Base-by-base conservation (phyloP, 371 early-diverging fungal species). In the Gilbertella persicaria region DNA sequence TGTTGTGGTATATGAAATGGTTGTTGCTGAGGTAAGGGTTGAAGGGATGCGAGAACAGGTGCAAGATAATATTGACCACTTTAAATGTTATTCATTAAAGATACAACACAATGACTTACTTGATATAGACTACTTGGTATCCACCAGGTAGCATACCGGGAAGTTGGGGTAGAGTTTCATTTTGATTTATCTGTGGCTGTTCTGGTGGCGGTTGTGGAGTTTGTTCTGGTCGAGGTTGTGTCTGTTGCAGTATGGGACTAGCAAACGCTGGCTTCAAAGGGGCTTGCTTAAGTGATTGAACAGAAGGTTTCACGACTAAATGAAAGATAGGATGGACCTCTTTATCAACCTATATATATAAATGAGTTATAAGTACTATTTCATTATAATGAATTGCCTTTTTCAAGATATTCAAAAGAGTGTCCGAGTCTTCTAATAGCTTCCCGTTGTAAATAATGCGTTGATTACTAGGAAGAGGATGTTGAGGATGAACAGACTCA, bases 1-100 rank as follows among this genome's bases (percentile, higher is more conserved):
- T 30, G 17, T 24, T 21, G 16, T n/a, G 13, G 19, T 16, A 23
- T 37, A 36, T 39, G 45, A n/a, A 16, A 38, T 5, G 45, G 46
- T 12, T 58, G 53, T 33, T 16, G 39, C 7, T 58, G 28, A 23
- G 45, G 35, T 24, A 40, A 28, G n/a, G 44, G 55, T 16, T 59
- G 60, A 35, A 69, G 40, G 0, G 67, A 57, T 2, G 63, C 63
- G 5, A 70, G 55, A 1, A 69, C 67, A 53, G 67, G 73, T 21
- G 69, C 73, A 29, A 73, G 66, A 44, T 69, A 73, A 29, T 67
- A 73, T 37, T 68, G 73, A 0, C 71, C 75, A 63, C 75, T 75
- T 59, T 17, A 13, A 41, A 23, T 10, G 9, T 29, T 1, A 23
- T 47, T 7, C 10, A 25, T 44, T 25, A 24, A 17, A 4, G 19